Conservation (phyloP, 805 yeast genomes). For the Metschnikowia peoriensis region DNA sequence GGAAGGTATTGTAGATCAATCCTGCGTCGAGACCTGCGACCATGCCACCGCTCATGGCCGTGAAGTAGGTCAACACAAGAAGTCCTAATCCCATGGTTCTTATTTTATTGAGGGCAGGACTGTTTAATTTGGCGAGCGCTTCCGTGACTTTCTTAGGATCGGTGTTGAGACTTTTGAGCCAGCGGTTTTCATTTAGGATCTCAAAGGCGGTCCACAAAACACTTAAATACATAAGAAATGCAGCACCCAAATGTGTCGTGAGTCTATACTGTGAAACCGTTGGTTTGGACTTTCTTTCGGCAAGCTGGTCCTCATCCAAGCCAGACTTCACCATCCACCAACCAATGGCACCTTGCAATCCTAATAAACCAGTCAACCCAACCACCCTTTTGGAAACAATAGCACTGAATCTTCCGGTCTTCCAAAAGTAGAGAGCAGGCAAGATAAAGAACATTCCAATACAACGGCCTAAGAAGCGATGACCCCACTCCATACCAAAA, state of each 20-base stretch:
- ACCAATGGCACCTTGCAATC: constrained; percentile 93
- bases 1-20: constrained; percentile 90
- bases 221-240: constrained; percentile 81
- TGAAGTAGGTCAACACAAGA: constrained; percentile 69
- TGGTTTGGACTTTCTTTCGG: constrained; percentile 86
- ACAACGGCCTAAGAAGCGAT: constrained; percentile 86
- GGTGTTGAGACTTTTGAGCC: constrained; percentile 44
- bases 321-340: constrained; percentile 99
- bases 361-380: constrained; percentile 74
- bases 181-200: constrained; percentile 68
- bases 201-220: constrained; percentile 90
- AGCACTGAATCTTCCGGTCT: constrained; percentile 63
- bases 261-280: constrained; percentile 94
- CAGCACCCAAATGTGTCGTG: constrained; percentile 92
- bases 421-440: constrained; percentile 83
- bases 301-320: constrained; percentile 72
- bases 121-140: constrained; percentile 56
- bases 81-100: constrained; percentile 57
- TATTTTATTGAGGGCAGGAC: constrained; percentile 56
- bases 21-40: constrained; percentile 99
- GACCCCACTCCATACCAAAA: constrained; percentile 97
- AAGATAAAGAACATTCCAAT: constrained; percentile 80
- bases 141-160: constrained; percentile 58
- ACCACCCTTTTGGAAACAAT: constrained; percentile 54
- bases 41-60: constrained; percentile 97